Evolutionary conservation across 2,329 filamentous ascomycete species (phyloP), one percentile per base, ranked within the genome.

Genomic region (Coniella lustricola): DNA sequence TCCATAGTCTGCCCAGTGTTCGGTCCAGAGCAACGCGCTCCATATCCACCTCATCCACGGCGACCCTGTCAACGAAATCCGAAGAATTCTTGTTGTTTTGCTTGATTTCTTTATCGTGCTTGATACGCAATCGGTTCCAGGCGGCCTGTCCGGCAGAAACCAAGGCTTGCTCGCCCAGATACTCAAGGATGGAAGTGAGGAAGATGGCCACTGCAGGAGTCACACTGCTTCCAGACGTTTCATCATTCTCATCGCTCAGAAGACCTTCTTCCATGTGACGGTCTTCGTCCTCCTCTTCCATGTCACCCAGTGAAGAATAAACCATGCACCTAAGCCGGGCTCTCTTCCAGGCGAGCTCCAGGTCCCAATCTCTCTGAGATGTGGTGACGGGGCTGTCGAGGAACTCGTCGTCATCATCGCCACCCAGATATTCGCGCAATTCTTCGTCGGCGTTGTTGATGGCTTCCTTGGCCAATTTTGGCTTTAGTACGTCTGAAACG

Each of bases 271-370:
- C 82, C 62, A 94, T 86, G 60, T 88, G 88, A 44, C 83, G 81
- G 61, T 96, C 91, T 65, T 97, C 93, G 56, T 98, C 93, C 57
- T 97, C 90, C 68, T 98, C 93, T 65, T 98, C 94, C 77, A 98
- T 83, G 62, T 98, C 91, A 38, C 93, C 93, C 7, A 98, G 73
- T 8, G 93, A 90, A 8, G 90, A 97, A 64, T 97, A 97, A 18
- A 98, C 91, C 93, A 98, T 98, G 65, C 93, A 95, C 52, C 93
- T 82, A 59, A 98, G 70, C 47, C 93, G 82, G 0, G 90, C 93
- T 56, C 93, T 80, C 70, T 94, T 96, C 90, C 93, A 98, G 16
- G 90, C 84, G 48, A 90, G 75, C 62, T 96, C 87, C n/a, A 95
- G 71, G 63, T 97, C 90, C 81, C 91, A 97, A 56, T 85, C 81